Conservation (phyloP, 2,329 filamentous ascomycete genomes). For the Lanzia echinophila region DNA sequence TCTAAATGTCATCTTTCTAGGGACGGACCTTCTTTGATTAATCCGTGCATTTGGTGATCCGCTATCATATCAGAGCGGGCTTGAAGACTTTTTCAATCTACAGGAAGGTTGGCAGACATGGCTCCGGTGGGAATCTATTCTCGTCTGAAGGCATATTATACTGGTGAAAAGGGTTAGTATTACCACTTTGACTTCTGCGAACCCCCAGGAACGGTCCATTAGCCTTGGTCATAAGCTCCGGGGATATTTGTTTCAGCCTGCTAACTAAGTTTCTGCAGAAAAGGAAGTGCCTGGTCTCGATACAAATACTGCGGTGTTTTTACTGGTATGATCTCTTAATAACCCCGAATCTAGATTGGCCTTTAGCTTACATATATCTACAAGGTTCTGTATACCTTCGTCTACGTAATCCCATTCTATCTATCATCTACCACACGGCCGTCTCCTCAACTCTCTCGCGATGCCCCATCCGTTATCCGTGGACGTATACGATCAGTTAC, state of each 20-base stretch:
- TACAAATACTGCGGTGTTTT: constrained; percentile 19
- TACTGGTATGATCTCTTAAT: constrained; percentile 19
- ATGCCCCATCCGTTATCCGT: constrained; percentile 83
- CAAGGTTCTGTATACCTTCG: constrained; percentile 71
- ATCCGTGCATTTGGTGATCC: neutral
- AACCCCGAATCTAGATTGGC: neutral
- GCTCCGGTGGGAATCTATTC: constrained; percentile 22
- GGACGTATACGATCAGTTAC: constrained; percentile 77
- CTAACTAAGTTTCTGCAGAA: constrained; percentile 14
- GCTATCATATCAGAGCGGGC: neutral
- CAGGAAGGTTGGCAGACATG: constrained; percentile 15
- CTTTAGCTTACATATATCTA: neutral
- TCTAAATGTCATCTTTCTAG: neutral
- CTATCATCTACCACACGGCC: constrained; percentile 72
- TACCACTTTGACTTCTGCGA: neutral
- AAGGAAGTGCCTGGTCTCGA: constrained; percentile 23
- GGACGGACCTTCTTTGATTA: neutral
- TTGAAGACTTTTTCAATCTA: neutral
- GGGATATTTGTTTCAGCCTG: neutral
- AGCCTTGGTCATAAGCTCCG: neutral
- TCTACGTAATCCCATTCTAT: constrained; percentile 92
- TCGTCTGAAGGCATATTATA: constrained; percentile 23
- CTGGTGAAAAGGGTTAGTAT: constrained; percentile 21
- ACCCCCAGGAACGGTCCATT: neutral
- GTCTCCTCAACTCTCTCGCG: constrained; percentile 70